Base-by-base conservation (phyloP, 164 flowering plant species). In the Nymphaea thermarum region DNA sequence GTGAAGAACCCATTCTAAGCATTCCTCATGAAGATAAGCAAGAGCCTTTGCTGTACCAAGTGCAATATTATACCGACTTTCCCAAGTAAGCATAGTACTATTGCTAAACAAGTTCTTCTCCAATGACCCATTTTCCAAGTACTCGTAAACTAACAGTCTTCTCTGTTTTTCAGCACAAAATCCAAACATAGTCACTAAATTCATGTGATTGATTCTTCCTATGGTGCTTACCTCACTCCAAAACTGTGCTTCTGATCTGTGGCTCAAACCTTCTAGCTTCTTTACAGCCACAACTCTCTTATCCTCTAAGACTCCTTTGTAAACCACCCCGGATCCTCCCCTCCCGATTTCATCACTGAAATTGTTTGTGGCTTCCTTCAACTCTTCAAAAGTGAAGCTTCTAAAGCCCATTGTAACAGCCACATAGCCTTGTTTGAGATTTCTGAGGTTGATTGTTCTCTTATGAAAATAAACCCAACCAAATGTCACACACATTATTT, bases 181-280 rank as follows among this genome's bases (percentile, higher is more conserved):
- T 4, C 76, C 71, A 70, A 72, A 74, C 73, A 70, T 74, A 63
- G 70, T 70, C 61, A 74, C 71, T 71, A 67, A 66, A 69, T 70
- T 74, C 77, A 74, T 67, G 62, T 74, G 77, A 62, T 74, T 63
- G n/a, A 74, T 0, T 25, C 36, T 25, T 25, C 36, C 36, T 0
- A 25, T 25, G 1, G 36, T 25, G 36, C 36, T 25, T 67, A 25
- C 1, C 36, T 25, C 36, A 25, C 36, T 25, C 36, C 36, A 25
- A 25, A 25, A 25, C 36, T 25, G 36, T 71, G 69, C 45, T 47
- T 25, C 53, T 42, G 47, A 60, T 71, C 73, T n/a, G 69, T 69
- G 1, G 36, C 0, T 25, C 36, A 25, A 25, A 0, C 36, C 36
- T 25, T 1, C 1, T 36, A 72, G 66, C 62, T 64, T 72, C 74